Evolutionary conservation across 2,329 filamentous ascomycete genomes (phyloP), one percentile per base, ranked within the genome.

Genomic region (Fusarium sp.): DNA sequence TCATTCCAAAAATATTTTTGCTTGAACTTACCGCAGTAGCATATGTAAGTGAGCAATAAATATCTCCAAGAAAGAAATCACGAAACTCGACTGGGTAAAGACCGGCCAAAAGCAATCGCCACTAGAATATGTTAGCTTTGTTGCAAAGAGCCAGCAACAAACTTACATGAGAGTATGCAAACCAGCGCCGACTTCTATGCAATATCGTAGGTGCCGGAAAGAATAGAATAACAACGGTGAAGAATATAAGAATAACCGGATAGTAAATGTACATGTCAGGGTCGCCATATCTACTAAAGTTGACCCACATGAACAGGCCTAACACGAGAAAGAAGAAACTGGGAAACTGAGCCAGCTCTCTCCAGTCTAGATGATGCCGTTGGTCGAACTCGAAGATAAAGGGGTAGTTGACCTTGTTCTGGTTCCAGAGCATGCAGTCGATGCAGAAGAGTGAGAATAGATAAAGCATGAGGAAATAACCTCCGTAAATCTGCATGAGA

Each of bases 321-420:
- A 95, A 84, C 7, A 94, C 78, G 51, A 97, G 87, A 7, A 94
- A 83, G 77, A 97, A 94, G 78, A 97, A 90, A 72, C 92, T 92
- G 4, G 96, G 94, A 68, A 98, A 91, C 85, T 96, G 92, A 9
- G 92, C 85, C 30, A 98, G 84, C 78, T 97, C 90, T 72, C 93
- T 90, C 94, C 95, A 99, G 79, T 98, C 93, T 29, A 98, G 83
- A 69, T 91, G 89, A 78, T 96, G 90, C 62, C 95, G 87, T 57
- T 91, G 90, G 82, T 98, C 94, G 77, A 97, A 96, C 81, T 99
- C 96, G 77, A 99, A 99, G 73, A 98, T 94, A 79, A 98, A 98
- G 57, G 91, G 88, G 78, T 98, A 98, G 78, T 99, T 99, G 81
- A 99, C 93, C 80, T 95, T 97, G 78, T 91, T 90, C 54, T 84